phyloP scores from a whole-genome alignment of 2,329 filamentous ascomycete genomes.

The Ramichloridium luteum region DNA sequence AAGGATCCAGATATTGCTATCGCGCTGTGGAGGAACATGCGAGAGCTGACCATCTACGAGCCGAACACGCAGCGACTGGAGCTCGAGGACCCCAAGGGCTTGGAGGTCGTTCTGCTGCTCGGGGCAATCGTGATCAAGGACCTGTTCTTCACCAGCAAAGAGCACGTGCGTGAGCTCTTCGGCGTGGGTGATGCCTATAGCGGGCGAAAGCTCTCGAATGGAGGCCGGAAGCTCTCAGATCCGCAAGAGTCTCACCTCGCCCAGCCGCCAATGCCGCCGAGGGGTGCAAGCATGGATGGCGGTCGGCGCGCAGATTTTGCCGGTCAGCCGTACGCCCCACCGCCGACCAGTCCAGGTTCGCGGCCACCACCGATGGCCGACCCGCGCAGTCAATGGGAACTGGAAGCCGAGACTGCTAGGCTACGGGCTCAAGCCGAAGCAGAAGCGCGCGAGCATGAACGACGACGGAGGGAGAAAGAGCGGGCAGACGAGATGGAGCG shows the following conservation, averaged over 20 bases:
- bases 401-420: slow-evolving; percentile 38
- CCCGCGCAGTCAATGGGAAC: slow-evolving; percentile 40
- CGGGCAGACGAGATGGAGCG: slow-evolving; percentile 45
- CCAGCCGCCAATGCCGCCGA: slow-evolving; percentile 8
- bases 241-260: slow-evolving; percentile 8
- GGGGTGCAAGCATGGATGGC: too few relatives aligned
- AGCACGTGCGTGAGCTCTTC: slow-evolving; percentile 61
- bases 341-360: slow-evolving; percentile 4
- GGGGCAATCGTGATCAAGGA: slow-evolving; percentile 50
- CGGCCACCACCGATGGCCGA: slow-evolving; percentile 32
- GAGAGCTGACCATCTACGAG: slow-evolving; percentile 81
- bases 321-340: not conserved
- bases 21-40: slow-evolving; percentile 67
- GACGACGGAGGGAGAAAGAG: slow-evolving; percentile 43
- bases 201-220: slow-evolving; percentile 17
- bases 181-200: slow-evolving; percentile 48
- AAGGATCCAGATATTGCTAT: slow-evolving; percentile 84
- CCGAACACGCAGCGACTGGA: slow-evolving; percentile 84
- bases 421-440: slow-evolving; percentile 31
- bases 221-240: slow-evolving; percentile 17
- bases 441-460: slow-evolving; percentile 36
- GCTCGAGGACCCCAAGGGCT: slow-evolving; percentile 83
- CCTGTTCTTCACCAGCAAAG: slow-evolving; percentile 40
- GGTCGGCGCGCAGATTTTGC: not conserved
- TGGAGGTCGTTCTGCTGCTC: slow-evolving; percentile 67